Evolutionary conservation across 148 eudicot genomes (phyloP).

Genomic region (Bassia scoparia): DNA sequence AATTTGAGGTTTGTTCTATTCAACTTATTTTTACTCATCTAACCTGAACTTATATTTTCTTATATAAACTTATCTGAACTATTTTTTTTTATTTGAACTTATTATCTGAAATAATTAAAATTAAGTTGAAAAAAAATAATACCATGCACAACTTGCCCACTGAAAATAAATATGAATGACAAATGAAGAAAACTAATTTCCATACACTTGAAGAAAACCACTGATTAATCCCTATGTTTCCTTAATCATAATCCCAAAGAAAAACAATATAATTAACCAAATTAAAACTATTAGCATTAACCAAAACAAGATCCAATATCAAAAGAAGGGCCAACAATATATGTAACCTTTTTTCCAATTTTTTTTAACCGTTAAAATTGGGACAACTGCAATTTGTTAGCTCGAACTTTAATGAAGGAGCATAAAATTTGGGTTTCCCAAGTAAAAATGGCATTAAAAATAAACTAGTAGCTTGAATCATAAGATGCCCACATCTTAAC

Average conservation of each 20-base stretch:
- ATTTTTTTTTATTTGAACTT: too few species aligned
- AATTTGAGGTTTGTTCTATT: too few species aligned
- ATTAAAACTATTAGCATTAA: constrained; percentile 11
- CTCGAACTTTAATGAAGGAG: constrained; percentile 16
- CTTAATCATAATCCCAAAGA: constrained; percentile 22
- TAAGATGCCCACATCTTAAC: constrained; percentile 22
- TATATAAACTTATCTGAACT: too few species aligned
- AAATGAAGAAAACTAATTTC: neutral
- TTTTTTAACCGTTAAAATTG: constrained; percentile 5
- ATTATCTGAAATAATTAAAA: too few species aligned
- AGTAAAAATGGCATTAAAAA: constrained; percentile 4
- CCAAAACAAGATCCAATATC: constrained; percentile 18
- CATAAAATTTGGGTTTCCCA: constrained; percentile 9
- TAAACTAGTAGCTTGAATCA: neutral
- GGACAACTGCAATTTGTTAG: neutral
- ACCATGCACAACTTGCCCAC: too few species aligned
- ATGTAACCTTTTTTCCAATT: neutral
- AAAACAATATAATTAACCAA: constrained; percentile 5
- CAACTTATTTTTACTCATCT: too few species aligned
- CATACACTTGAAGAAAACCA: constrained; percentile 5
- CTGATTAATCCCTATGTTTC: constrained; percentile 25
- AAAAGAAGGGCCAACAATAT: constrained; percentile 7
- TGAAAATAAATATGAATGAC: neutral
- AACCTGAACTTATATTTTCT: too few species aligned
- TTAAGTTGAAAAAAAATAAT: too few species aligned